Evolutionary conservation across 2,329 filamentous ascomycete genomes (phyloP).

Genomic region (Myotisia sp.): DNA sequence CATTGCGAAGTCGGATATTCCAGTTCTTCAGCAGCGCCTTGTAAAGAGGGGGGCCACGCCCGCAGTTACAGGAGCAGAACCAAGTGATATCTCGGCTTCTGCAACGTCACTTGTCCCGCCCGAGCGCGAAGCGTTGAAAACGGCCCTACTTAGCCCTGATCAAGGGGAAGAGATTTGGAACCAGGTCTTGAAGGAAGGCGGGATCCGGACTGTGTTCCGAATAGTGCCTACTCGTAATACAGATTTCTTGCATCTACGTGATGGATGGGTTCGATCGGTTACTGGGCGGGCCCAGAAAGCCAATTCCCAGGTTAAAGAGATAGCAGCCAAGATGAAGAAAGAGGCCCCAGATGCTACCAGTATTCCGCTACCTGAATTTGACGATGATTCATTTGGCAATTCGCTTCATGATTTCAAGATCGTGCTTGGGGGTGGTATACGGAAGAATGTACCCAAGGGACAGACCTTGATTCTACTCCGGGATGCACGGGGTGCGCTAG

Average conservation of each 20-base stretch:
- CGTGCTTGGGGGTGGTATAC: constrained; percentile 60
- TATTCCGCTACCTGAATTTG: constrained; percentile 32
- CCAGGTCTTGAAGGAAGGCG: constrained; percentile 48
- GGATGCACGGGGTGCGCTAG: constrained; percentile 49
- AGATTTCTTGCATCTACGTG: constrained; percentile 81
- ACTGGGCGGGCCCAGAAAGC: constrained; percentile 53
- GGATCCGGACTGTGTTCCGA: constrained; percentile 63
- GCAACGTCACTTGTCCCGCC: constrained; percentile 71
- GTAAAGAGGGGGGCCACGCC: constrained; percentile 50
- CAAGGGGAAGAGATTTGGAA: constrained; percentile 63
- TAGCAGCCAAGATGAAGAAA: constrained; percentile 28
- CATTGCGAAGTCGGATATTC: constrained; percentile 68
- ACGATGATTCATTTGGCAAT: constrained; percentile 61
- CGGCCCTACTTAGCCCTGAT: constrained; percentile 53
- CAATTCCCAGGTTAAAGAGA: constrained; percentile 33
- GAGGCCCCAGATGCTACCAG: constrained; percentile 29
- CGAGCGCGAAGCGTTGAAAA: constrained; percentile 62
- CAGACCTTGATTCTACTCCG: constrained; percentile 62
- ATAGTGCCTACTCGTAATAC: constrained; percentile 87
- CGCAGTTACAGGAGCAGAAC: constrained; percentile 14
- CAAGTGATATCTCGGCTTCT: constrained; percentile 40
- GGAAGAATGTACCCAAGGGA: constrained; percentile 58
- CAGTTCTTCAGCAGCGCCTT: constrained; percentile 61
- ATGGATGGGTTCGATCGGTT: constrained; percentile 79
- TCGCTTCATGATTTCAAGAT: constrained; percentile 65